Evolutionary conservation across 345 rosid genomes (phyloP).

Genomic region (Sisymbrium altissimum): DNA sequence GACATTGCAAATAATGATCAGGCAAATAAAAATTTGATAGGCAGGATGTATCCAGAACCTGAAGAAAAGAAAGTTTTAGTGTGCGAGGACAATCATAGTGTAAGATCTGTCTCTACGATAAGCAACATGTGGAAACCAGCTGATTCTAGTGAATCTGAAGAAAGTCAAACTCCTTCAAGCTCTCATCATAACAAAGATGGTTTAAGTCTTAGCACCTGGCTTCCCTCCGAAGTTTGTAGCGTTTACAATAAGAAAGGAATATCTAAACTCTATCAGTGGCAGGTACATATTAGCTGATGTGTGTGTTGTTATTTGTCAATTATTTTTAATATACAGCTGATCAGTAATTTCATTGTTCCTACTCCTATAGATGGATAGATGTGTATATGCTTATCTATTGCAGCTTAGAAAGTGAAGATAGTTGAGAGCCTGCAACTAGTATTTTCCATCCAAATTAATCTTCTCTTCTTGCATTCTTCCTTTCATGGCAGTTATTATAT

Average conservation of each 20-base stretch:
- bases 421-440: constrained; percentile 7
- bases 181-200: constrained; percentile 42
- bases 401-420: not conserved
- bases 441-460: constrained; percentile 5
- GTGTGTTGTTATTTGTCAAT: not conserved
- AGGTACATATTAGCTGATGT: constrained; percentile 49
- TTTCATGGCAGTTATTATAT: constrained; percentile 7
- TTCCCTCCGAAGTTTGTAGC: constrained; percentile 74
- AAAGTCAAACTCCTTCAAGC: constrained; percentile 71
- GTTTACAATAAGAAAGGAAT: constrained; percentile 79
- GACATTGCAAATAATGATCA: constrained; percentile 26
- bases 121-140: constrained; percentile 35
- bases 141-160: constrained; percentile 41
- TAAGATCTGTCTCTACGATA: constrained; percentile 33
- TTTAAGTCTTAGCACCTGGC: constrained; percentile 68
- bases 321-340: not conserved
- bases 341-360: not conserved
- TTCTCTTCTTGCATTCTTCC: constrained; percentile 3
- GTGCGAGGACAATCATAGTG: constrained; percentile 34
- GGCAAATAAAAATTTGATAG: constrained; percentile 33
- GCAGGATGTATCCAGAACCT: constrained; percentile 29
- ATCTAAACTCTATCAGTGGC: constrained; percentile 85
- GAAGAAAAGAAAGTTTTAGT: constrained; percentile 32
- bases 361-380: constrained; percentile 3
- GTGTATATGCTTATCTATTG: constrained; percentile 10